Evolutionary conservation across 441 rosid genomes (phyloP).

Genomic region (Populus trichocarpa): DNA sequence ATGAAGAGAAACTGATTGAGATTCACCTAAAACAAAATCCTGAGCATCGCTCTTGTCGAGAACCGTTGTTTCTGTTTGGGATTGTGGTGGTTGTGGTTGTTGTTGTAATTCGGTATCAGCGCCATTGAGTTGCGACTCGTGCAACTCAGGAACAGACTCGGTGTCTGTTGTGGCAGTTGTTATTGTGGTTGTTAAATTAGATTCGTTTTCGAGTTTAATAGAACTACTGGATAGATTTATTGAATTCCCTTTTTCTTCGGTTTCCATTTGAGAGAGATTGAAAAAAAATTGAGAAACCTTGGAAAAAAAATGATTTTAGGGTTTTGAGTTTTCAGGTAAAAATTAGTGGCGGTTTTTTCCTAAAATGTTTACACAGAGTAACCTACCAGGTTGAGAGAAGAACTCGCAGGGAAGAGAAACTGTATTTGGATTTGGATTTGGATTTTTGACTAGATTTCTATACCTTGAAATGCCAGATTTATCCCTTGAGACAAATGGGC

Average conservation of each 20-base stretch:
- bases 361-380: neutral
- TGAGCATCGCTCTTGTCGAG: neutral
- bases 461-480: neutral
- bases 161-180: slow-evolving; percentile 8
- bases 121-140: slow-evolving; percentile 13
- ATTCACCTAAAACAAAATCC: neutral
- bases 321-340: slow-evolving; percentile 29
- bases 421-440: neutral
- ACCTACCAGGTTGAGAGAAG: neutral
- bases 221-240: slow-evolving; percentile 14
- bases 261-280: slow-evolving; percentile 26
- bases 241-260: slow-evolving; percentile 45
- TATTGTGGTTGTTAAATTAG: slow-evolving; percentile 7
- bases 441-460: neutral
- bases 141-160: slow-evolving; percentile 18
- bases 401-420: neutral
- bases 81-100: neutral
- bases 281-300: slow-evolving; percentile 31
- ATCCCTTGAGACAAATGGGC: neutral
- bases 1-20: neutral
- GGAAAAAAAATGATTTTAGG: slow-evolving; percentile 32
- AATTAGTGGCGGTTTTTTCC: neutral
- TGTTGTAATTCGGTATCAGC: neutral
- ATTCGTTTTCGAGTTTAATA: slow-evolving; percentile 15
- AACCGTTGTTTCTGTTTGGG: neutral